phyloP scores from a whole-genome alignment of 176 grass and related monocot species.

The Musa schizocarpa region DNA sequence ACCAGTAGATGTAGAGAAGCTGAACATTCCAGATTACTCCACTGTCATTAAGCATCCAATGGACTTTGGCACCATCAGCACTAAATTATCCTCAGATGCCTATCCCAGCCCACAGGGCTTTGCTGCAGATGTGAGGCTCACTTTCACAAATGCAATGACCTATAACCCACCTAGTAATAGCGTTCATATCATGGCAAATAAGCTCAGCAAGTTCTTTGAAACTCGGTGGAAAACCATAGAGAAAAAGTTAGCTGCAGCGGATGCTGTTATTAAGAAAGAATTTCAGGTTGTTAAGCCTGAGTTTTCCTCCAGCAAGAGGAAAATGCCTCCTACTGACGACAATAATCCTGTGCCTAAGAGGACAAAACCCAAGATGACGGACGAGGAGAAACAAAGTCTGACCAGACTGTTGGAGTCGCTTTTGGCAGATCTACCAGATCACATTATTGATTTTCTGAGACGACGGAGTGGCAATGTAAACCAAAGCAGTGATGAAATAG shows the following conservation, averaged over 20 bases:
- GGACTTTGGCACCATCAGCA: conserved; percentile 72
- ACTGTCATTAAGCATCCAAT: conserved; percentile 82
- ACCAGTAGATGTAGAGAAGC: conserved; percentile 70
- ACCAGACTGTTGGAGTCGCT: conserved; percentile 42
- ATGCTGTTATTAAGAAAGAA: conserved; percentile 7
- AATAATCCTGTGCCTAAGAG: conserved; percentile 29
- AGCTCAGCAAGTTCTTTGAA: conserved; percentile 76
- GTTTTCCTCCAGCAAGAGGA: conserved; percentile 45
- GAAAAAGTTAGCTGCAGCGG: conserved; percentile 46
- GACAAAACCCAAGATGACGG: conserved; percentile 49
- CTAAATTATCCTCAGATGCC: conserved; percentile 43
- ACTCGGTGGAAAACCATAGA: conserved; percentile 73
- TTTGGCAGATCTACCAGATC: conserved; percentile 44
- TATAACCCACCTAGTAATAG: conserved; percentile 74
- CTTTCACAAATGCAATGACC: conserved; percentile 72
- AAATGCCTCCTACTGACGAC: conserved; percentile 30
- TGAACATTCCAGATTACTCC: conserved; percentile 89
- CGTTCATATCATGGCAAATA: conserved; percentile 76
- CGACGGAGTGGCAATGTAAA: conserved; percentile 36
- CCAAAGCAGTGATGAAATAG: conserved; percentile 51
- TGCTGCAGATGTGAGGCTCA: conserved; percentile 81
- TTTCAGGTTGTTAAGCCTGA: background rate
- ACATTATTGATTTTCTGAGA: conserved; percentile 66
- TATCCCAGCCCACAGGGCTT: conserved; percentile 60
- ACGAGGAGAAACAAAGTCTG: conserved; percentile 50